Evolutionary conservation across 257 asterid genomes (phyloP).

Genomic region (Misopates orontium): DNA sequence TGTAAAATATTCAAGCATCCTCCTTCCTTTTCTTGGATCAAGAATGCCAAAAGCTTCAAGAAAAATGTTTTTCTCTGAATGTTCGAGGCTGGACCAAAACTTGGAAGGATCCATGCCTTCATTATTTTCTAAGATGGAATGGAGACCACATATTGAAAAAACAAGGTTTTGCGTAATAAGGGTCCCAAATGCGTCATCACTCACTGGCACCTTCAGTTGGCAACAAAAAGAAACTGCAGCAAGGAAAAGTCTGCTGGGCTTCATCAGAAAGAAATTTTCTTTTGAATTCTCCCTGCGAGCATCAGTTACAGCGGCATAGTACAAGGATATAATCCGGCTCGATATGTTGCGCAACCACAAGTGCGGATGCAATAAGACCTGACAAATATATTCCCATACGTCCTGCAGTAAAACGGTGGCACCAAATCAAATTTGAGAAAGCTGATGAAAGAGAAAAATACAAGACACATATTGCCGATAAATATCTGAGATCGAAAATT

Average conservation of each 20-base stretch:
- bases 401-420: conserved; percentile 52
- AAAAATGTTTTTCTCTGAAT: conserved; percentile 51
- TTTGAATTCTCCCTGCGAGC: conserved; percentile 36
- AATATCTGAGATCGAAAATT: background rate
- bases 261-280: conserved; percentile 52
- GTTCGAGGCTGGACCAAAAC: conserved; percentile 69
- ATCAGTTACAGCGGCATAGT: conserved; percentile 50
- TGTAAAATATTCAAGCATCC: conserved; percentile 49
- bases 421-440: conserved; percentile 12
- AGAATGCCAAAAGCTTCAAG: conserved; percentile 62
- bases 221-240: conserved; percentile 66
- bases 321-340: conserved; percentile 55
- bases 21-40: conserved; percentile 73
- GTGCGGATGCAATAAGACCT: conserved; percentile 79
- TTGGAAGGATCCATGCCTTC: conserved; percentile 34
- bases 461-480: background rate
- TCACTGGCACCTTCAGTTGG: conserved; percentile 65
- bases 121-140: conserved; percentile 45
- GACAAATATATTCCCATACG: conserved; percentile 70
- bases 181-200: conserved; percentile 48
- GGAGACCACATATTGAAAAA: conserved; percentile 59
- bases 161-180: conserved; percentile 59
- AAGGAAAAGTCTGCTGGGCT: conserved; percentile 70
- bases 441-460: background rate
- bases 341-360: conserved; percentile 86